Evolutionary conservation across 2,329 filamentous ascomycete genomes (phyloP).

Genomic region (Paramyrothecium sp.): DNA sequence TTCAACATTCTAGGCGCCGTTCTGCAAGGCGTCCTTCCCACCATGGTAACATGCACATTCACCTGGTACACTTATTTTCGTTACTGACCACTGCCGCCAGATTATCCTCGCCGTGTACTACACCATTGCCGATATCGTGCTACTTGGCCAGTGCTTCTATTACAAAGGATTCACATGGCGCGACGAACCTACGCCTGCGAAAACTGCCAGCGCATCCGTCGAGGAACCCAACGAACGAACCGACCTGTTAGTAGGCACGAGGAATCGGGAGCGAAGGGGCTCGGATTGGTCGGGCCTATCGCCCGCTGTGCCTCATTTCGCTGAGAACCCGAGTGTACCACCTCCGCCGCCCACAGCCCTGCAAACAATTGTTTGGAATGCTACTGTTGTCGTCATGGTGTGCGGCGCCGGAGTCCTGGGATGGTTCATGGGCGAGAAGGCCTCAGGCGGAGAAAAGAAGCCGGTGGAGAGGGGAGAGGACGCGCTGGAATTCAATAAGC

Average conservation of each 20-base stretch:
- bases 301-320: constrained; percentile 76
- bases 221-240: constrained; percentile 52
- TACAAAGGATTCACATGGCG: constrained; percentile 79
- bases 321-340: constrained; percentile 40
- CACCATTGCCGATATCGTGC: constrained; percentile 84
- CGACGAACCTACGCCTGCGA: constrained; percentile 48
- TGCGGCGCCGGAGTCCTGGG: constrained; percentile 79
- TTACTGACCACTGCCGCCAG: constrained; percentile 29
- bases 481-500: constrained; percentile 65
- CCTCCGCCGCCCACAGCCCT: constrained; percentile 47
- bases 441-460: constrained; percentile 37
- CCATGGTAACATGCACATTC: constrained; percentile 61
- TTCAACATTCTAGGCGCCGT: constrained; percentile 96
- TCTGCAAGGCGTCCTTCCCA: constrained; percentile 86
- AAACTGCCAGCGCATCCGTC: constrained; percentile 30
- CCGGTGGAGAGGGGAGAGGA: constrained; percentile 38
- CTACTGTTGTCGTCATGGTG: constrained; percentile 74
- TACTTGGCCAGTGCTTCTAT: constrained; percentile 90
- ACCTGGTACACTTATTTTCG: not conserved
- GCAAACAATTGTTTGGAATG: constrained; percentile 70
- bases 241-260: constrained; percentile 45
- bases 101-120: constrained; percentile 94
- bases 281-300: constrained; percentile 67
- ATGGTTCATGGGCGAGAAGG: constrained; percentile 67
- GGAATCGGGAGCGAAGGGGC: constrained; percentile 43